phyloP scores from a whole-genome alignment of 768 basidiomycete genomes.

The Coprinellus micaceus region DNA sequence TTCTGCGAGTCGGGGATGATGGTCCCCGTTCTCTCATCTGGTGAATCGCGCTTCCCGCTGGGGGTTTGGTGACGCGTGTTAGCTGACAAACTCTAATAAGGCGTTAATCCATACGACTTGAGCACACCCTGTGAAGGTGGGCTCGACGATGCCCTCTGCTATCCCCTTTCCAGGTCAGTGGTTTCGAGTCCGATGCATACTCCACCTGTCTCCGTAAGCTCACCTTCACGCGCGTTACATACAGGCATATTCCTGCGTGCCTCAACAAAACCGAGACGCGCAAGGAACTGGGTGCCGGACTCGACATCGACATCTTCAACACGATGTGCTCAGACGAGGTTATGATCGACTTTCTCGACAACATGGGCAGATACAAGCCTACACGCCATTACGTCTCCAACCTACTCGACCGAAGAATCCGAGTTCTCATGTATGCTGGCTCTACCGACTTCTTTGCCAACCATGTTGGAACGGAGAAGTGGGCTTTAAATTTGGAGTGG shows the following conservation, averaged over 20 bases:
- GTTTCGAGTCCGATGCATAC: not conserved
- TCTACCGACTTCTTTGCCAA: slow-evolving; percentile 75
- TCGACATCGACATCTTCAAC: slow-evolving; percentile 31
- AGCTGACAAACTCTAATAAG: slow-evolving; percentile 14
- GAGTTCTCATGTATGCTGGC: slow-evolving; percentile 68
- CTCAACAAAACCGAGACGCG: slow-evolving; percentile 58
- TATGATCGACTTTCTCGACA: slow-evolving; percentile 40
- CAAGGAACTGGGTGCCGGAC: slow-evolving; percentile 57
- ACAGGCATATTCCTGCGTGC: slow-evolving; percentile 57
- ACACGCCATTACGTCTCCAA: slow-evolving; percentile 57
- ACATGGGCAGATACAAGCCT: slow-evolving; percentile 42
- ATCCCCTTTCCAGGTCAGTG: slow-evolving; percentile 43
- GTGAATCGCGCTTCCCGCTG: slow-evolving; percentile 23
- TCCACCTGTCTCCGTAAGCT: not conserved
- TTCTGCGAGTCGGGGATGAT: slow-evolving; percentile 58
- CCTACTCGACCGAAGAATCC: slow-evolving; percentile 70
- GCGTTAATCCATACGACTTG: slow-evolving; percentile 65
- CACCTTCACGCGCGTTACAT: not conserved
- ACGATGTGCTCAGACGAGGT: slow-evolving; percentile 32
- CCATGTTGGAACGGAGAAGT: slow-evolving; percentile 70
- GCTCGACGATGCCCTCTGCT: slow-evolving; percentile 49
- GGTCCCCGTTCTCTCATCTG: slow-evolving; percentile 35
- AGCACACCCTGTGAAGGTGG: slow-evolving; percentile 54
- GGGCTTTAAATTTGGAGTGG: slow-evolving; percentile 72
- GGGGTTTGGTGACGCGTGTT: not conserved